phyloP scores from a whole-genome alignment of 225 moss, liverwort and hornwort genomes.

The Pseudoscleropodium purum region DNA sequence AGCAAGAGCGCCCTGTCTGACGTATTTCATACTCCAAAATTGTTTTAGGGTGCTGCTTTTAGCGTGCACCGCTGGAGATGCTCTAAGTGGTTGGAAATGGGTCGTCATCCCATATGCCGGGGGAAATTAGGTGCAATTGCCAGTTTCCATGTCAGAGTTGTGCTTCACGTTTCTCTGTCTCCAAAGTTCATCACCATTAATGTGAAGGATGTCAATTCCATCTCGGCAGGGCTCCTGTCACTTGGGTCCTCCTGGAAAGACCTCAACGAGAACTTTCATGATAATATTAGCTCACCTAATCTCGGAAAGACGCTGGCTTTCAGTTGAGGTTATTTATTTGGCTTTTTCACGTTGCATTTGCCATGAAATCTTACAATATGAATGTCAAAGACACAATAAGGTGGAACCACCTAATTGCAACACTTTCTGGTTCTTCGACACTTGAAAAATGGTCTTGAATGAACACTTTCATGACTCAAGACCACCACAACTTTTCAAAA shows the following conservation, averaged over 20 bases:
- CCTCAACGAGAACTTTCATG: background rate
- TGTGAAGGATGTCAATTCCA: background rate
- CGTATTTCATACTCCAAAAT: too few species aligned
- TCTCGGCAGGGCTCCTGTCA: background rate
- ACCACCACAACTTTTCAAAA: background rate
- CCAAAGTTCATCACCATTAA: background rate
- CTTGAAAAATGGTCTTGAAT: too few species aligned
- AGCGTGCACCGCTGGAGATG: too few species aligned
- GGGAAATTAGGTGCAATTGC: background rate
- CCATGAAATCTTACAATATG: background rate
- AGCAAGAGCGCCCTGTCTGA: too few species aligned
- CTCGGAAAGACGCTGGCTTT: background rate
- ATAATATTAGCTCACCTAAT: background rate
- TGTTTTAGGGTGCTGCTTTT: too few species aligned
- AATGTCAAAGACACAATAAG: too few species aligned
- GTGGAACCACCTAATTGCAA: background rate
- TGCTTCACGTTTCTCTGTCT: background rate
- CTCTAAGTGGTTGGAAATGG: too few species aligned
- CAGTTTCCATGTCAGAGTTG: background rate
- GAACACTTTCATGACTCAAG: fast-evolving
- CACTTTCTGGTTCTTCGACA: fast-evolving
- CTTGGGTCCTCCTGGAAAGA: background rate
- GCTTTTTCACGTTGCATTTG: background rate
- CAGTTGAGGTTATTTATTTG: background rate
- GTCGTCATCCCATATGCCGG: too few species aligned